These are phyloP conservation scores for Colletotrichum somersetense DNA, from an alignment of 2,329 filamentous ascomycete genomes.

Conservation along the genomic window DNA sequence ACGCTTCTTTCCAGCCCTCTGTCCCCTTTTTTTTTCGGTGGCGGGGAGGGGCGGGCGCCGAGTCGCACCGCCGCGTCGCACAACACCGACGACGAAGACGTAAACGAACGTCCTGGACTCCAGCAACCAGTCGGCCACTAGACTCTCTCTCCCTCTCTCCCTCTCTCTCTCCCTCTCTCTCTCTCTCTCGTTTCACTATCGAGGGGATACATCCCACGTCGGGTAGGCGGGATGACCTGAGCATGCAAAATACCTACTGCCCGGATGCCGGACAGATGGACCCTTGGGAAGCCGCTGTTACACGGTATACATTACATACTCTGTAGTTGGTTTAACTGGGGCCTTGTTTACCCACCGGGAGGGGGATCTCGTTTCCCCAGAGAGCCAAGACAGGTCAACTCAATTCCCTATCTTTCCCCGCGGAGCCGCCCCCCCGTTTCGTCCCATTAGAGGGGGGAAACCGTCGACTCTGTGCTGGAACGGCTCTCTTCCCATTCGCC, in stretches of 20 bases:
- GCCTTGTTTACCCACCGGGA: neutral
- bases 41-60: neutral
- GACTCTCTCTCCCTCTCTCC: too few species aligned
- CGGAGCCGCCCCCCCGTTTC: slow-evolving; percentile 10
- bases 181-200: neutral
- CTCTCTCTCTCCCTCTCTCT: too few species aligned
- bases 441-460: neutral
- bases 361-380: slow-evolving; percentile 16
- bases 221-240: neutral
- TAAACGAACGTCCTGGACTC: neutral
- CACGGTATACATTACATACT: neutral
- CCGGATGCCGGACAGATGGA: neutral
- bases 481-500: slow-evolving; percentile 29
- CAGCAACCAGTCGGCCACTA: neutral
- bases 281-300: neutral
- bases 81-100: neutral
- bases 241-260: neutral
- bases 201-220: neutral
- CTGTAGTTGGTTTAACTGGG: neutral
- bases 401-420: slow-evolving; percentile 28
- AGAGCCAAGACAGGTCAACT: slow-evolving; percentile 28
- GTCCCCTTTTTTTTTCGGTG: neutral
- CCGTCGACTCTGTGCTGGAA: slow-evolving; percentile 7
- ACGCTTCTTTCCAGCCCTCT: neutral
- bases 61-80: neutral